Conservation (phyloP, 352 stramenopile species). For the Globisporangium solare region DNA sequence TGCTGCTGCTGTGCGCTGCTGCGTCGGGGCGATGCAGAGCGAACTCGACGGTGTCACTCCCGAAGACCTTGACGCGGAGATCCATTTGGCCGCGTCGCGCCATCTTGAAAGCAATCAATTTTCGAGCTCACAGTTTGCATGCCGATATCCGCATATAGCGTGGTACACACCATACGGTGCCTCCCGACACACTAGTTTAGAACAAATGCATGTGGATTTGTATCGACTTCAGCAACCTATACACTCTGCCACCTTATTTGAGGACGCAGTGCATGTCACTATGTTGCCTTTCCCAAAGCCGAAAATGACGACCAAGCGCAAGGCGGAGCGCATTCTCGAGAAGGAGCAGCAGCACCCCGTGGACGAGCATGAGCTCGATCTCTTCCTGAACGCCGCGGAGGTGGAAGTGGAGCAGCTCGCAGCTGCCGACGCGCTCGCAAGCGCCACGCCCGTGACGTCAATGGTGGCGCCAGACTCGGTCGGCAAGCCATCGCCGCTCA, state of each 20-base stretch:
- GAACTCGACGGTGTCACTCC: slow-evolving; percentile 52
- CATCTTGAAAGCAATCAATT: slow-evolving; percentile 1
- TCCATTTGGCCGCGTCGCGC: slow-evolving; percentile 28
- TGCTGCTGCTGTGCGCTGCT: not conserved
- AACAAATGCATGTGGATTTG: too few relatives aligned
- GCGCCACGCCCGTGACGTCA: not conserved
- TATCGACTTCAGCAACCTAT: too few relatives aligned
- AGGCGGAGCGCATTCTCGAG: slow-evolving; percentile 43
- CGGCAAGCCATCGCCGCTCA: not conserved
- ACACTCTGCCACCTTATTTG: too few relatives aligned
- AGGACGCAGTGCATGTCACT: too few relatives aligned
- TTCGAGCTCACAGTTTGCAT: not conserved
- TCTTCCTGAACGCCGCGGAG: slow-evolving; percentile 30
- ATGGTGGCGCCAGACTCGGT: slow-evolving; percentile 7
- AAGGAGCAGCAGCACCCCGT: slow-evolving; percentile 42
- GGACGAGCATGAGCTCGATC: slow-evolving; percentile 59
- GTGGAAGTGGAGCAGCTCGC: slow-evolving; percentile 2
- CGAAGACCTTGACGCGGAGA: slow-evolving; percentile 43
- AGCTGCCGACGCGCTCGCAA: slow-evolving; percentile 1
- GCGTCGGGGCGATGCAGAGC: slow-evolving; percentile 20
- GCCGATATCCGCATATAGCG: not conserved
- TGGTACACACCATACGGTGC: slow-evolving; percentile 3
- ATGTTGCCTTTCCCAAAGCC: not conserved
- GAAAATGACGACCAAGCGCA: slow-evolving; percentile 21
- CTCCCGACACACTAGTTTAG: not conserved